phyloP scores from a whole-genome alignment of 179 eudicot species.

The Gypsophila paniculata region DNA sequence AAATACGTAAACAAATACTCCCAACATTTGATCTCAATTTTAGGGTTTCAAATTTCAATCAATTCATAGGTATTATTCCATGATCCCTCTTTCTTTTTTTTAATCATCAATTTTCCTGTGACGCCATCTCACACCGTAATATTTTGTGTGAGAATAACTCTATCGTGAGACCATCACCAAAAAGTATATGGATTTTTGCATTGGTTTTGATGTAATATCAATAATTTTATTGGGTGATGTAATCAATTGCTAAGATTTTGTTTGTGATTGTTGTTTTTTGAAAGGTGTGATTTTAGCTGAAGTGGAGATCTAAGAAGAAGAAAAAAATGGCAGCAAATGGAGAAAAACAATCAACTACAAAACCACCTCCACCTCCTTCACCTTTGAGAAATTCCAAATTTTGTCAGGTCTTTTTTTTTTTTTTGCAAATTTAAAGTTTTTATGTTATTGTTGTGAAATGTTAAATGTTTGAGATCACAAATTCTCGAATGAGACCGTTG shows the following conservation, averaged over 20 bases:
- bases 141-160: no score
- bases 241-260: background rate
- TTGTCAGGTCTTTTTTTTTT: conserved; percentile 52
- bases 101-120: conserved; percentile 16
- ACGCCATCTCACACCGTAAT: background rate
- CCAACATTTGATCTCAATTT: conserved; percentile 21
- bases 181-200: no score
- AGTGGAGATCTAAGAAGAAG: conserved; percentile 33
- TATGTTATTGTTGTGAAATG: background rate
- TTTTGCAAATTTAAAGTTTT: background rate
- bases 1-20: conserved; percentile 21
- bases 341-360: conserved; percentile 40
- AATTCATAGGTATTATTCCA: conserved; percentile 16
- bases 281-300: conserved; percentile 20
- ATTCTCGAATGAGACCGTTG: no score
- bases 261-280: conserved; percentile 2
- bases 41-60: conserved; percentile 22
- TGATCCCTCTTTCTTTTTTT: background rate
- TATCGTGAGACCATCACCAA: no score
- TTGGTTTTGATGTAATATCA: no score
- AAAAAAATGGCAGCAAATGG: conserved; percentile 60
- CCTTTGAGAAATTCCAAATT: conserved; percentile 68
- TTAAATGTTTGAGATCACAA: no score
- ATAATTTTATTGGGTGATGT: conserved; percentile 6
- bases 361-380: conserved; percentile 75